Conservation (phyloP, 2,329 filamentous ascomycete genomes). For the Westerdykella ornata region DNA sequence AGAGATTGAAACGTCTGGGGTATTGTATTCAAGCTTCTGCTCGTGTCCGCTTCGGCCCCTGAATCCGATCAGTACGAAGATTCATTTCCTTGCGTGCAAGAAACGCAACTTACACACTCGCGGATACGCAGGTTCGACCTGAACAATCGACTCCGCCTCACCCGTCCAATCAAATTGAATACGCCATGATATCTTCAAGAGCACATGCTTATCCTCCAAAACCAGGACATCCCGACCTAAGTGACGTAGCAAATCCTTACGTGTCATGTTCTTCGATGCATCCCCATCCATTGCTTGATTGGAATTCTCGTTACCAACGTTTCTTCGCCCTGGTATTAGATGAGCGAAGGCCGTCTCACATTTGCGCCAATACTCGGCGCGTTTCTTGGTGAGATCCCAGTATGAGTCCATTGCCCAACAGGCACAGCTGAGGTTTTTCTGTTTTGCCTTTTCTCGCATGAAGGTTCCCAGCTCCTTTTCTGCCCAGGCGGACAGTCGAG, state of each 20-base stretch:
- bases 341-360: constrained; percentile 46
- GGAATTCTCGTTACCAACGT: constrained; percentile 15
- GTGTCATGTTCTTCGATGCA: constrained; percentile 18
- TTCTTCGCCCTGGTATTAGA: constrained; percentile 14
- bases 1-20: constrained; percentile 56
- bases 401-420: constrained; percentile 65
- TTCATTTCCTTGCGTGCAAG: neutral
- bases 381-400: constrained; percentile 53
- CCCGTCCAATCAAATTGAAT: constrained; percentile 67
- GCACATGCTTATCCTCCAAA: constrained; percentile 35
- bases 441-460: constrained; percentile 36
- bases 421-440: constrained; percentile 53
- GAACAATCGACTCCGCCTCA: constrained; percentile 56
- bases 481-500: constrained; percentile 53
- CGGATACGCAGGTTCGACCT: constrained; percentile 52
- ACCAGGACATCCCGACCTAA: constrained; percentile 26
- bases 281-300: constrained; percentile 6
- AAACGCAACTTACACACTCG: constrained; percentile 53
- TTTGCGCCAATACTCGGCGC: constrained; percentile 57
- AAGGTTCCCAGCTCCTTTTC: constrained; percentile 53
- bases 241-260: constrained; percentile 47
- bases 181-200: constrained; percentile 54
- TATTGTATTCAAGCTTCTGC: constrained; percentile 52
- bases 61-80: neutral
- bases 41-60: constrained; percentile 54